phyloP scores from a whole-genome alignment of 2,329 filamentous ascomycete genomes.

The Aspergillus neotritici region DNA sequence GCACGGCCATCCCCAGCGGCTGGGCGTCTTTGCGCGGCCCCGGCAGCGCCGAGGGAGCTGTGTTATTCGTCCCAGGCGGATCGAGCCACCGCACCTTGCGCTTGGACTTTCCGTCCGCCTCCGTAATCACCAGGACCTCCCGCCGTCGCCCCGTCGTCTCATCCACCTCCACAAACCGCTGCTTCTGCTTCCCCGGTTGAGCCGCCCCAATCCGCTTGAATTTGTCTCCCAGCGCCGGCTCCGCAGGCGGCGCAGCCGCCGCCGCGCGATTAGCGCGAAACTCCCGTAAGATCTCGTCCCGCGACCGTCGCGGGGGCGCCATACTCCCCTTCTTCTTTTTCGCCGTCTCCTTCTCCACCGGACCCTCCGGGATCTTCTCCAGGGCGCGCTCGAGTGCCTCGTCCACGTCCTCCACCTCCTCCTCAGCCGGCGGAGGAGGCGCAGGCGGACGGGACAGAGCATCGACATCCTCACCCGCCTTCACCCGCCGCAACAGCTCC shows the following conservation, averaged over 20 bases:
- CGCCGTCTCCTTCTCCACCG: conserved; percentile 35
- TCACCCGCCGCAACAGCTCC: conserved; percentile 53
- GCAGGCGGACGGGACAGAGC: conserved; percentile 21
- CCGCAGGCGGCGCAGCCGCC: conserved; percentile 36
- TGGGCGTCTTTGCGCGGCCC: conserved; percentile 42
- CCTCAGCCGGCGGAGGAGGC: too few relatives aligned
- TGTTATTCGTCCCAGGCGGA: conserved; percentile 22
- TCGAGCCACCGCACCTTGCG: conserved; percentile 54
- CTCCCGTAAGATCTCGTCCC: conserved; percentile 56
- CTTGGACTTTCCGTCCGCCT: conserved; percentile 57
- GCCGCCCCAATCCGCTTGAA: conserved; percentile 49
- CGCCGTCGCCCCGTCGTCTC: conserved; percentile 44
- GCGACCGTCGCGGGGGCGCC: conserved; percentile 42
- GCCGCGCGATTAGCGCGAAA: conserved; percentile 50
- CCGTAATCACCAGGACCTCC: conserved; percentile 55
- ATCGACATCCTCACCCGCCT: conserved; percentile 51
- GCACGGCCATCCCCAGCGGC: conserved; percentile 49
- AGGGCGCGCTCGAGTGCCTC: conserved; percentile 50
- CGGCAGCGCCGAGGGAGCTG: conserved; percentile 23
- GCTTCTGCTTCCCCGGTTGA: conserved; percentile 41
- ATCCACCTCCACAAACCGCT: conserved; percentile 52
- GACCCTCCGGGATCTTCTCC: conserved; percentile 32
- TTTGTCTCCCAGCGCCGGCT: conserved; percentile 48
- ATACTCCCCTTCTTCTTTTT: conserved; percentile 51
- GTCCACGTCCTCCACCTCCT: conserved; percentile 52